Evolutionary conservation across 176 grass and related monocot species (phyloP).

Genomic region (Zoysia pacifica): DNA sequence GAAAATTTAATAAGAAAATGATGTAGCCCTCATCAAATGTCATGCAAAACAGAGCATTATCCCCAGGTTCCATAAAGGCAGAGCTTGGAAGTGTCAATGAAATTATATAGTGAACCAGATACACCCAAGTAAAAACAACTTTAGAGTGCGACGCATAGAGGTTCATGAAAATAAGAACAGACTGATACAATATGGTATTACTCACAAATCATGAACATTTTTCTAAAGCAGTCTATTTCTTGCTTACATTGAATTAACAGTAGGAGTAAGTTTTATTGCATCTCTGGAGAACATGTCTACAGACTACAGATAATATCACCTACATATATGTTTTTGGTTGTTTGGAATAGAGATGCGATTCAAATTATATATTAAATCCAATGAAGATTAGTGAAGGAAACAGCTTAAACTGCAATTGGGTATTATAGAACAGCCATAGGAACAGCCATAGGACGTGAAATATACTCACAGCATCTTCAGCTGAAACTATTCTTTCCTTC

Average conservation of each 20-base stretch:
- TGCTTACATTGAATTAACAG: background rate
- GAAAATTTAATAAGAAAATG: slow-evolving; percentile 1
- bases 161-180: slow-evolving; percentile 18
- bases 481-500: slow-evolving; percentile 80
- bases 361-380: background rate
- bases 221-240: slow-evolving; percentile 24
- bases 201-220: slow-evolving; percentile 26
- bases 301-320: slow-evolving; percentile 17
- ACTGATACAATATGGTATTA: slow-evolving; percentile 4
- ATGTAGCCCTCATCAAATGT: background rate
- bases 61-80: background rate
- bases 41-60: background rate
- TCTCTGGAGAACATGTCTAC: slow-evolving; percentile 1
- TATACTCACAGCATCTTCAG: slow-evolving; percentile 92
- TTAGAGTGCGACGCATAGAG: background rate
- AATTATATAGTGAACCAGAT: background rate
- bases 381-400: slow-evolving; percentile 14
- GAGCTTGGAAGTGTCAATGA: background rate
- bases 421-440: slow-evolving; percentile 23
- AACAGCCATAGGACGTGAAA: slow-evolving; percentile 20
- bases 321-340: slow-evolving; percentile 4
- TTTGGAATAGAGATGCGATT: background rate
- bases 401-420: background rate
- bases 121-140: background rate
- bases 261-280: background rate